Percentiles rank a stretch among this genome's conserved stretches.
Conservation (phyloP, 208 protist genomes). For the Trypanosoma avium region DNA sequence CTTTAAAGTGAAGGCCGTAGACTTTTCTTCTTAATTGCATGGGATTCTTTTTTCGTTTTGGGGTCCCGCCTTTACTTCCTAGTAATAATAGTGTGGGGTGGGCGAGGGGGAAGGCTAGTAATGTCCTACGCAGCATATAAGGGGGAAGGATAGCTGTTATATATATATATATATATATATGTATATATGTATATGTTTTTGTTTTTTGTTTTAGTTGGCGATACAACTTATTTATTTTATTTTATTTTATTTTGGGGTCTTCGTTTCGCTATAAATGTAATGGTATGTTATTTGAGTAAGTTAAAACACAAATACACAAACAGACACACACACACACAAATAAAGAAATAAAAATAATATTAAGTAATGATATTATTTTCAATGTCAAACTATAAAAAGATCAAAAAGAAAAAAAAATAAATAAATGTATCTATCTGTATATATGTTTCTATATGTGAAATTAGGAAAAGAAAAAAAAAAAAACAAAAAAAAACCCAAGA, state of each 20-base stretch:
- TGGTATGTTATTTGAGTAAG: no score
- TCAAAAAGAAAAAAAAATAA: background rate
- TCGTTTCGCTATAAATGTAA: no score
- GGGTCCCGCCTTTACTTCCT: conserved; percentile 89
- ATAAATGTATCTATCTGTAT: background rate
- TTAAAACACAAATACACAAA: no score
- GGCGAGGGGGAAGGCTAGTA: conserved; percentile 34
- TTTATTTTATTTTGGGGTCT: no score
- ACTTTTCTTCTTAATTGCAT: conserved; percentile 81
- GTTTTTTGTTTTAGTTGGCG: background rate
- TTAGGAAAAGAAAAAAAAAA: background rate
- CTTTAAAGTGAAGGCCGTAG: conserved; percentile 92
- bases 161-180: conserved; percentile 3
- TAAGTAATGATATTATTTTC: no score
- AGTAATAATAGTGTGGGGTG: conserved; percentile 65
- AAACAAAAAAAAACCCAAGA: background rate
- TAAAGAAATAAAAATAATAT: conserved; percentile 5
- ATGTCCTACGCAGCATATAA: conserved; percentile 39
- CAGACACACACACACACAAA: no score
- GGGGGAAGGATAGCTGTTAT: background rate
- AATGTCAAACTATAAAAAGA: background rate
- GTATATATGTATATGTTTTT: background rate
- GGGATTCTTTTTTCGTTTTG: conserved; percentile 90
- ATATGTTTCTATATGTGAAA: background rate
- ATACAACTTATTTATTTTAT: no score